Evolutionary conservation across 1,139 yeast species (phyloP).

Genomic region (Maudiozyma humilis): DNA sequence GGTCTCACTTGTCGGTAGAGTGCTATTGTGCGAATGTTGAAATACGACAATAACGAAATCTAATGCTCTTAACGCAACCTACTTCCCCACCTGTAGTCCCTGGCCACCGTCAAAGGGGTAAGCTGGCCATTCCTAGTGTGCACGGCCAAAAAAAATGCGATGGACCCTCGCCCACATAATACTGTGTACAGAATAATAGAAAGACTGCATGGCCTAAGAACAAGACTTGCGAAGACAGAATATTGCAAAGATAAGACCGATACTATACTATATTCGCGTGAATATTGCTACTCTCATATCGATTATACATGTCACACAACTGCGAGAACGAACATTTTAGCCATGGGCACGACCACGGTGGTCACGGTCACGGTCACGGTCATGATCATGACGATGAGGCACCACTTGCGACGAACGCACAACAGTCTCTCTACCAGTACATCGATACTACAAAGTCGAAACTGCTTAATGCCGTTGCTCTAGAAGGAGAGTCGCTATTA

Average conservation of each 20-base stretch:
- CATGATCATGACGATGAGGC: conserved; percentile 40
- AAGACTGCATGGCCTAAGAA: too few species aligned
- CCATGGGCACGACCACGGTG: conserved; percentile 26
- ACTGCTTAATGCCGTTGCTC: conserved; percentile 47
- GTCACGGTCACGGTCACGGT: conserved; percentile 34
- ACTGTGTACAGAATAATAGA: too few species aligned
- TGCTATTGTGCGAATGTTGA: not conserved
- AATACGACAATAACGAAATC: not conserved
- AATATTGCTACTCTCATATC: not conserved
- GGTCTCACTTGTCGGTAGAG: not conserved
- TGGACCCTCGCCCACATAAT: not conserved
- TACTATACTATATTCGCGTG: too few species aligned
- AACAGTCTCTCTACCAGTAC: conserved; percentile 58
- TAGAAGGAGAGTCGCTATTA: not conserved
- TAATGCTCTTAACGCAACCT: not conserved
- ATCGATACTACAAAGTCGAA: conserved; percentile 56
- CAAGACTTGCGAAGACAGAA: too few species aligned
- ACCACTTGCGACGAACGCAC: conserved; percentile 62
- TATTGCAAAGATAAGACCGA: too few species aligned
- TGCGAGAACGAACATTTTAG: conserved; percentile 29
- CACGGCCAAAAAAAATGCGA: not conserved
- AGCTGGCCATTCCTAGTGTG: not conserved
- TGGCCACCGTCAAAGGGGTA: not conserved
- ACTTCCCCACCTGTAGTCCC: not conserved
- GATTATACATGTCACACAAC: conserved; percentile 15